A percentile compares a stretch with the other conserved stretches of the same genome.
Conservation (phyloP, 257 asterid genomes). For the Nicotiana noctiflora region DNA sequence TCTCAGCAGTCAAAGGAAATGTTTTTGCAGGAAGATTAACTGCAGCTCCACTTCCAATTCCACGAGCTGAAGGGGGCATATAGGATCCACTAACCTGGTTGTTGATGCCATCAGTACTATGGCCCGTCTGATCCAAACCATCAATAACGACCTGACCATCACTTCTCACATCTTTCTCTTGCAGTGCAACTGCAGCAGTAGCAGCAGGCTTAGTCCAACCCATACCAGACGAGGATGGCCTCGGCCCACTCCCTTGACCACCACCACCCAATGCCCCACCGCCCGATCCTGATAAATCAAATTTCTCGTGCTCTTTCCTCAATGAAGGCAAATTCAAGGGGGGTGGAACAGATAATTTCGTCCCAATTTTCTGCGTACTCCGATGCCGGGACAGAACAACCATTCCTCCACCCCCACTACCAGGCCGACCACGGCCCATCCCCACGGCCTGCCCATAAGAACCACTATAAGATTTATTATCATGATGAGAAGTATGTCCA, state of each 20-base stretch:
- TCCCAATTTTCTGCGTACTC: conserved; percentile 48
- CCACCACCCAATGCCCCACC: conserved; percentile 52
- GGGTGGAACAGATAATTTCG: conserved; percentile 89
- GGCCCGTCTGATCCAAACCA: conserved; percentile 22
- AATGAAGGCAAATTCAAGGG: conserved; percentile 93
- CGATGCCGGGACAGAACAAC: conserved; percentile 72
- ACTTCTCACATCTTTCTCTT: conserved; percentile 39
- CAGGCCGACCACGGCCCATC: conserved; percentile 47
- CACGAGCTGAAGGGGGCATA: conserved; percentile 75
- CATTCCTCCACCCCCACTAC: conserved; percentile 79
- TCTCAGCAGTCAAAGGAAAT: conserved; percentile 37
- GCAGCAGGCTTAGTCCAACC: conserved; percentile 84
- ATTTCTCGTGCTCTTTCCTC: conserved; percentile 89
- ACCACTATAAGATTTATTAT: conserved; percentile 43
- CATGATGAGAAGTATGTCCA: conserved; percentile 58
- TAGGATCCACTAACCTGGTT: conserved; percentile 45
- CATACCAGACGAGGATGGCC: conserved; percentile 74
- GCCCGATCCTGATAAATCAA: conserved; percentile 47
- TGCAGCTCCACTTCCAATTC: conserved; percentile 32
- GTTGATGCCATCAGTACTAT: conserved; percentile 34
- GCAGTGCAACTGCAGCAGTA: conserved; percentile 23
- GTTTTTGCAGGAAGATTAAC: conserved; percentile 33
- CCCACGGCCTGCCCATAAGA: conserved; percentile 49
- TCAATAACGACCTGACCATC: conserved; percentile 32
- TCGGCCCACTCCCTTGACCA: conserved; percentile 62